Base-by-base conservation (phyloP, 176 grass and related monocot species). In the Raddia guianensis region DNA sequence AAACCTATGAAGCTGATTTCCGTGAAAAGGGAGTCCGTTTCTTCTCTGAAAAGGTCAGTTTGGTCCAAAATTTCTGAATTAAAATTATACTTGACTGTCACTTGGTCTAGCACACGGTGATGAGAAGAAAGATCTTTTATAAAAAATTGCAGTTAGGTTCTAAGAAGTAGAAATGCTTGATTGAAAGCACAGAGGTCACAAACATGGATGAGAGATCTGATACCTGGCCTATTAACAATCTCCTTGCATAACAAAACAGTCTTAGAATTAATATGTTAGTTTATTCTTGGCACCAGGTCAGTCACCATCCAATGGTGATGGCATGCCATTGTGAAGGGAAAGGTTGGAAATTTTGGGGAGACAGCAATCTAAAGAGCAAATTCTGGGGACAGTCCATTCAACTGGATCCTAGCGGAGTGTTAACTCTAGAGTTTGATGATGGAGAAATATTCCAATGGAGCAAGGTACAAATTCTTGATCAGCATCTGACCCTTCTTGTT, bases 391-490 rank as follows among this genome's bases (percentile, higher is more conserved):
- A 97, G 76, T 90, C 89, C 6, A 97, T 97, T 84, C 91, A 91
- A 54, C 49, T 94, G 20, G 89, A 97, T 77, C 94, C 94, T 70
- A 80, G 80, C 13, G 94, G 94, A 7, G 16, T 87, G 61, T 86
- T 97, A 81, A 97, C 89, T 44, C 82, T 97, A 59, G 78, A 94
- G 81, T 94, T 97, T 84, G 91, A 97, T 78, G 94, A 97, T 89
- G 94, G 94, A n/a, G 94, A 97, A 90, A 91, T 79, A 59, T 97
- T 97, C 82, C 89, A 91, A 66, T 97, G 94, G 94, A 88, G 87
- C 57, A 97, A 97, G 94, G 94, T 97, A 90, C 49, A 72, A 3
- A 70, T 75, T 80, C 18, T 68, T 85, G 9, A 48, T 14, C 10
- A 45, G n/a, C 2, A 70, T 15, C 45, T 70, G 49, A 6, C 42